Base-by-base conservation (phyloP, 768 basidiomycete species). In the Amanita fuliginea region DNA sequence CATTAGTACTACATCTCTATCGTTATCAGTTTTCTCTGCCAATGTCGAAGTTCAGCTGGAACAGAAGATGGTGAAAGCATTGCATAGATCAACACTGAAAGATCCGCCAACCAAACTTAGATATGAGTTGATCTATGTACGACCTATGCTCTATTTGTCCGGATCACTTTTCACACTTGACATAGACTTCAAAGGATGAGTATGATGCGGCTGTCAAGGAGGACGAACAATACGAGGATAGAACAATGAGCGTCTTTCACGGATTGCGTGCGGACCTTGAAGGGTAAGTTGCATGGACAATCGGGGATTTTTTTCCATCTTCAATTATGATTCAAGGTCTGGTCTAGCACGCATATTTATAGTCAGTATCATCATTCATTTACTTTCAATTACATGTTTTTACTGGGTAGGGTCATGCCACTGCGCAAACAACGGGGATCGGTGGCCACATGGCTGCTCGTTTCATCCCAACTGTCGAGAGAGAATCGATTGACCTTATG, bases 381-480 rank as follows among this genome's bases (percentile, higher is more conserved):
- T 28, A 14, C 40, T 46, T 21, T 32, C 22, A 32, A 32, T 26
- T 34, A 14, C 42, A 7, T 48, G 4, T 14, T 28, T 16, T 14
- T 24, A 33, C 22, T 28, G 44, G 30, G 49, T 19, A 89, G 86
- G 90, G 91, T 11, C 91, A 94, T 62, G 80, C 90, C 13, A 96
- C 92, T 3, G 83, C 76, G 4, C 95, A 98, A 66, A 95, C 92
- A 8, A 95, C 93, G 1, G 94, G 95, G 35, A 67, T 81, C 26
- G 77, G 72, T 14, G 75, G 76, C 2, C 75, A 76, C 56, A 74
- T 77, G 66, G 67, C 90, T 0, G 83, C 87, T 7, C 73, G 93
- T 2, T 96, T 96, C 60, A 94, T 98, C 50, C 89, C 92, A 8
- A 97, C 94, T 0, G 94, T 98, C 6, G 95, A 98, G 63, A 78